Evolutionary conservation across 148 eudicot species (phyloP), one percentile per base, ranked within the genome.

Genomic region (Salicornia ramosissima): DNA sequence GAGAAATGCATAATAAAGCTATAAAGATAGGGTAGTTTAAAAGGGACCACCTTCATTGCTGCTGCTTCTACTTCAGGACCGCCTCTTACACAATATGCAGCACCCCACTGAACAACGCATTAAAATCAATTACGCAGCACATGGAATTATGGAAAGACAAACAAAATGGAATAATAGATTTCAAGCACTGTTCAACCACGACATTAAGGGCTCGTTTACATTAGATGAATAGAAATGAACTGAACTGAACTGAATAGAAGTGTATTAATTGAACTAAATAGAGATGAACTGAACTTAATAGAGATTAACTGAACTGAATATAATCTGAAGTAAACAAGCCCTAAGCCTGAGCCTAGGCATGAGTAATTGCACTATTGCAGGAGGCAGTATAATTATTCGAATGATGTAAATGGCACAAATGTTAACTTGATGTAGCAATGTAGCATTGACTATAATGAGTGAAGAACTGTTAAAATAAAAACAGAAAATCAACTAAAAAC

Each of bases 71-170:
- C 79, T 62, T 88, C 92, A 18, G 84, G 88, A 67, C 94, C 88
- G 54, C 98, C 98, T 80, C 81, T 78, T 40, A 93, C 90, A 82
- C 98, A 90, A 72, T 78, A 93, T 33, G 92, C 98, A 56, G 89
- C 91, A 64, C 98, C 98, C 98, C 98, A 93, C 97, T 92, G 88
- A 12, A 43, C 22, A 58, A 70, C 59, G 68, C 21, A 2, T 13
- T 8, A 34, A n/a, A 42, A 66, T 46, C 22, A 57, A 65, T 12
- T 24, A 34, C 1, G 45, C 12, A 10, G n/a, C 1, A 25, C 34
- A 40, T 18, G 1, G 4, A 30, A 65, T 25, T 16, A 43, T 14
- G 15, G 18, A 19, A 11, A 30, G 40, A 36, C 40, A 36, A 36
- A 36, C 40, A 4, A 36, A 36, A 19, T 9, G 19, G 5, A 29